phyloP scores from a whole-genome alignment of 1,284 basidiomycete genomes.

The Leccinum griseonigrum region DNA sequence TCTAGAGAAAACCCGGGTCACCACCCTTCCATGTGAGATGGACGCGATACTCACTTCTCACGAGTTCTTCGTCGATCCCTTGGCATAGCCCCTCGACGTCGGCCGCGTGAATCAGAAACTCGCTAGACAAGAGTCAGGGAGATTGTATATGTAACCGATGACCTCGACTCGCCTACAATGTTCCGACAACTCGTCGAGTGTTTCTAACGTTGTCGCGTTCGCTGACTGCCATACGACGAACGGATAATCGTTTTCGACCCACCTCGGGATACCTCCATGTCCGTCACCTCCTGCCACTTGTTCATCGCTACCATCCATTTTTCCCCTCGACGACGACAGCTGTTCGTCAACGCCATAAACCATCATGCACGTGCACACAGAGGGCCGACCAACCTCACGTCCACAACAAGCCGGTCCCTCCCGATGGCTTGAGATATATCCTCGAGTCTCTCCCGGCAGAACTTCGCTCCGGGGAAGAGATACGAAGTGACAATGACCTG shows the following conservation, averaged over 20 bases:
- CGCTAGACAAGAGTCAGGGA: constrained; percentile 48
- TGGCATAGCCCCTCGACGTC: constrained; percentile 98
- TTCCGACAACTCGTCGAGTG: constrained; percentile 66
- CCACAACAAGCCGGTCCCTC: constrained; percentile 89
- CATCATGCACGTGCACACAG: not conserved
- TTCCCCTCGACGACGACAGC: constrained; percentile 78
- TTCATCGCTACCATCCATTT: constrained; percentile 98
- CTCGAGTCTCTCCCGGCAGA: constrained; percentile 74
- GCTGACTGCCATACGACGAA: not conserved
- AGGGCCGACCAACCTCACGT: constrained; percentile 72
- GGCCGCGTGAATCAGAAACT: constrained; percentile 95
- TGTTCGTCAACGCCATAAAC: constrained; percentile 33
- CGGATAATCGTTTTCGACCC: not conserved
- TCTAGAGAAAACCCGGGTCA: constrained; percentile 43
- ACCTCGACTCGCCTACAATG: constrained; percentile 65
- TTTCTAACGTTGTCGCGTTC: constrained; percentile 45
- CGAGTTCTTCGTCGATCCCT: constrained; percentile 93
- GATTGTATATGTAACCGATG: not conserved
- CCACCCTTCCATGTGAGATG: constrained; percentile 5
- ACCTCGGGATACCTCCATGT: constrained; percentile 90
- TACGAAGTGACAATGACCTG: constrained; percentile 97
- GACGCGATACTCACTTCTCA: constrained; percentile 57
- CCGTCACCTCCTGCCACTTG: constrained; percentile 96
- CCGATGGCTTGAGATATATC: constrained; percentile 68
- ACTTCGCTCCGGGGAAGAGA: constrained; percentile 83